These are phyloP conservation scores for Polygonum maritimum DNA, from an alignment of 148 eudicot species.

Conservation along the genomic window DNA sequence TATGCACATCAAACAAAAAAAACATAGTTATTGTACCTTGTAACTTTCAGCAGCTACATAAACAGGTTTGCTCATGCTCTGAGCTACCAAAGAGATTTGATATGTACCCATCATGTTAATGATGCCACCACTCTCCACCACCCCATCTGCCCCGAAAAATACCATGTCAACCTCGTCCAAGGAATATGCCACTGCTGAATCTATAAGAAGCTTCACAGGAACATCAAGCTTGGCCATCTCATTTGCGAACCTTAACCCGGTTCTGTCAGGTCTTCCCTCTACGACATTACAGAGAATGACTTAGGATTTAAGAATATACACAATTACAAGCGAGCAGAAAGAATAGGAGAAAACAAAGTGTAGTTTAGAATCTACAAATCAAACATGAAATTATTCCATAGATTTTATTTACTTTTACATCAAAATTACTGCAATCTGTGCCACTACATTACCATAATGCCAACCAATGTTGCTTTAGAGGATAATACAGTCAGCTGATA, in stretches of 20 bases:
- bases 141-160: slow-evolving; percentile 95
- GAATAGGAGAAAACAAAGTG: not conserved
- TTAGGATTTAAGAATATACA: not conserved
- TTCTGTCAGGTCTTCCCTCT: slow-evolving; percentile 97
- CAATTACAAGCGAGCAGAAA: not conserved
- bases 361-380: not conserved
- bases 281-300: slow-evolving; percentile 15
- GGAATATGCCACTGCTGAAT: slow-evolving; percentile 96
- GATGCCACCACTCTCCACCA: slow-evolving; percentile 94
- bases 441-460: not conserved
- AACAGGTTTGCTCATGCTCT: slow-evolving; percentile 88
- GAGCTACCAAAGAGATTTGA: slow-evolving; percentile 86
- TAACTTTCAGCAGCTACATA: slow-evolving; percentile 98
- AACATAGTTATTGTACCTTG: slow-evolving; percentile 42
- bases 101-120: slow-evolving; percentile 99
- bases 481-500: not conserved
- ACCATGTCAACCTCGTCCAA: slow-evolving; percentile 98
- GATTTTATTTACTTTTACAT: not conserved
- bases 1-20: not conserved
- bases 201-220: slow-evolving; percentile 87
- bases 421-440: not conserved
- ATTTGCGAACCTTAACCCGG: slow-evolving; percentile 78
- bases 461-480: not conserved
- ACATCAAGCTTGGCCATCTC: slow-evolving; percentile 89
- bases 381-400: not conserved